Conservation (phyloP, 345 rosid species). For the Raphanus raphanistrum region DNA sequence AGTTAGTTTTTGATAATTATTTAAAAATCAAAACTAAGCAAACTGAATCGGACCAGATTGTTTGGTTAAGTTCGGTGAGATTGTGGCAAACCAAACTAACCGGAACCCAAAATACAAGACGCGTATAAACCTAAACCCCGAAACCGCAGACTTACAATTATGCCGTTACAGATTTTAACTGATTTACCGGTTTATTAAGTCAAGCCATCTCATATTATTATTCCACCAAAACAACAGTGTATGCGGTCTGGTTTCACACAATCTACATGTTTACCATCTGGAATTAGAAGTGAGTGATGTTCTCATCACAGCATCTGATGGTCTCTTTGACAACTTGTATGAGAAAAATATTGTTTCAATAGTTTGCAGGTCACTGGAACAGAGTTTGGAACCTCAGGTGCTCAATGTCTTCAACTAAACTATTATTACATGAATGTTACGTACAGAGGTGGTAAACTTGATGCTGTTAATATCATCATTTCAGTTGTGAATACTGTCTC, state of each 20-base stretch:
- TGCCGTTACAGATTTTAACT: not conserved
- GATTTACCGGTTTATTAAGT: not conserved
- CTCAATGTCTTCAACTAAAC: constrained; percentile 4
- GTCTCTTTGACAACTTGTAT: constrained; percentile 75
- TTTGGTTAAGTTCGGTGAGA: no score
- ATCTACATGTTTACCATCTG: constrained; percentile 51
- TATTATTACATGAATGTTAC: constrained; percentile 4
- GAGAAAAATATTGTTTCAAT: constrained; percentile 60
- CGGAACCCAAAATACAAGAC: no score
- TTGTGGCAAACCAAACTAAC: no score
- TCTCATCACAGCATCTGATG: constrained; percentile 59
- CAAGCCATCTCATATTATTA: not conserved
- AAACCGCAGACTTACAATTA: not conserved
- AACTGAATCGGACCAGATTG: no score
- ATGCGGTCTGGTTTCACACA: not conserved
- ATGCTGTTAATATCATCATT: constrained; percentile 57
- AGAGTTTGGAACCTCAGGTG: constrained; percentile 58
- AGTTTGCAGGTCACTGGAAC: constrained; percentile 45
- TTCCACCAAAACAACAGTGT: not conserved
- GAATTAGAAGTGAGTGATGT: constrained; percentile 60
- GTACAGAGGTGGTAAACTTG: constrained; percentile 65
- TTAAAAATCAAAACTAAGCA: no score
- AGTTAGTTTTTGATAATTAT: no score
- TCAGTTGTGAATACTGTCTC: constrained; percentile 42
- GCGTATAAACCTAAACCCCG: no score